Conservation (phyloP, 1,139 yeast genomes). For the Arxiozyma slooffiae region DNA sequence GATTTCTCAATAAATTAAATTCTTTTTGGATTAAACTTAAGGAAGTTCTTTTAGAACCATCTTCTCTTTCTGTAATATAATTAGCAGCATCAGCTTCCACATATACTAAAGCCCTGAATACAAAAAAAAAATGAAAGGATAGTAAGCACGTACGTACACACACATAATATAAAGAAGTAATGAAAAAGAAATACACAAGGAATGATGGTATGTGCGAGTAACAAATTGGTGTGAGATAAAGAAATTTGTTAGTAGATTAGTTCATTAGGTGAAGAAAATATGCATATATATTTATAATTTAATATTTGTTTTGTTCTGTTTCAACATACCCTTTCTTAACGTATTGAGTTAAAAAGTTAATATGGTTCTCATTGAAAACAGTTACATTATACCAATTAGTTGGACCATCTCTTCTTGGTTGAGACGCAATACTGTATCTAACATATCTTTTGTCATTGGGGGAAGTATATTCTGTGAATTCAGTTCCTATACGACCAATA, state of each 20-base stretch:
- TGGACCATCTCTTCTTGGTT: constrained; percentile 39
- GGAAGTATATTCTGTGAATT: constrained; percentile 31
- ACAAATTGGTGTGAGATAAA: neutral
- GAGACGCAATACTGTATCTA: constrained; percentile 53
- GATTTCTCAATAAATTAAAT: constrained; percentile 24
- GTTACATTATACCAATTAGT: constrained; percentile 59
- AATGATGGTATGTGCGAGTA: neutral
- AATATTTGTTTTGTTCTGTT: too few species aligned
- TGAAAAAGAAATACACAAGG: neutral
- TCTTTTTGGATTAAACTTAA: constrained; percentile 38
- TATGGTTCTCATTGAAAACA: constrained; percentile 45
- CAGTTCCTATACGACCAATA: constrained; percentile 30
- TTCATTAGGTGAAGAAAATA: neutral
- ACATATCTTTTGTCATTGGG: constrained; percentile 43
- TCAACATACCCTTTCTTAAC: constrained; percentile 43
- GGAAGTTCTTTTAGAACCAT: constrained; percentile 38
- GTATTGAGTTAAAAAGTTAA: constrained; percentile 44
- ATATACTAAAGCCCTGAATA: constrained; percentile 40
- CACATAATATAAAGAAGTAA: neutral
- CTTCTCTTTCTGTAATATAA: constrained; percentile 42
- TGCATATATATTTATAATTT: too few species aligned
- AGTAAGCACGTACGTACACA: neutral
- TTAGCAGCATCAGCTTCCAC: constrained; percentile 54
- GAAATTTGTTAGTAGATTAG: neutral
- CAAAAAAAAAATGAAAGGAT: constrained; percentile 24